Evolutionary conservation across 345 rosid genomes (phyloP), one percentile per base, ranked within the genome.

Genomic region (Hibiscus tridactylites): DNA sequence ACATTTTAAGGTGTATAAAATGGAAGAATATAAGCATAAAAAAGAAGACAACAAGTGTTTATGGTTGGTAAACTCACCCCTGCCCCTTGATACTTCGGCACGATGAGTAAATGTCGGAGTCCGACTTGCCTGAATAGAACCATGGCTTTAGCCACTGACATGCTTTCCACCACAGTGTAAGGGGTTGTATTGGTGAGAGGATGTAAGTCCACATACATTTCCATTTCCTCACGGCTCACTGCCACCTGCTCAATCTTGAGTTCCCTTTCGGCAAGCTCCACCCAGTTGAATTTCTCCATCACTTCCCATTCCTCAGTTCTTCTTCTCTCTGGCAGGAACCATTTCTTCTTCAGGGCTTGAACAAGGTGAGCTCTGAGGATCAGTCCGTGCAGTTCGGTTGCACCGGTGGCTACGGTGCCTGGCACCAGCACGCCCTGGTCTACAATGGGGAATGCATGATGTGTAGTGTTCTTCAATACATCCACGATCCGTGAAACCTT

Each of bases 111-210:
- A 71, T 93, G 98, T 4, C 98, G 77, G 9, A 88, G 92, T 31
- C 91, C 98, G 19, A 88, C 86, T 82, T 78, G 89, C 76, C 98
- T 73, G 84, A 91, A 93, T 19, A 91, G 85, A 71, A 93, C 91
- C 83, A 87, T 59, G 56, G 98, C 97, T 81, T 91, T 93, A n/a
- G 92, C 97, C 57, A 90, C 97, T 3, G 97, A 91, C 88, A 87
- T 86, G 84, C 86, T 90, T 74, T 91, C 97, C 82, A 88, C 74
- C 62, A 91, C 98, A 0, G 94, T 89, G 81, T 83, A 90, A 62
- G 98, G 97, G 1, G 96, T 89, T 72, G 96, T 85, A 83, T 93
- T 93, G 69, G 92, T 84, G 7, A 93, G 87, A 71, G 97, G 94
- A 87, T 89, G 98, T 73, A 93, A 81, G 77, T 93, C 98, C 5